Percentiles rank a stretch among this genome's conserved stretches.
phyloP scores from a whole-genome alignment of 2,329 filamentous ascomycete species.

The Hymenoscyphus albidus region DNA sequence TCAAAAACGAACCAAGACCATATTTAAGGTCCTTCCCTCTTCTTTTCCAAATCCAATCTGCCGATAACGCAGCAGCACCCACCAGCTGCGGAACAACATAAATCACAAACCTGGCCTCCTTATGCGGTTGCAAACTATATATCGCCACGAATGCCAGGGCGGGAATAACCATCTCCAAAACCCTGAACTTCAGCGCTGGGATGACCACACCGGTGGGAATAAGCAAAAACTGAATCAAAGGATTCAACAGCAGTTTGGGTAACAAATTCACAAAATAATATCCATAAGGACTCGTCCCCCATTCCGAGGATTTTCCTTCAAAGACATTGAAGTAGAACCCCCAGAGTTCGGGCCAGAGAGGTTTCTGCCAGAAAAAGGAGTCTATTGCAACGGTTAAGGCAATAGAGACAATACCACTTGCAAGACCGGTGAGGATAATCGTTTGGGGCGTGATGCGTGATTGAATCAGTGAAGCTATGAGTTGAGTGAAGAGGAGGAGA shows the following conservation, averaged over 20 bases:
- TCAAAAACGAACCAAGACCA: conserved; percentile 47
- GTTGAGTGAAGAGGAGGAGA: conserved; percentile 68
- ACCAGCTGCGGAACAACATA: conserved; percentile 82
- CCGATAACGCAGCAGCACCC: conserved; percentile 68
- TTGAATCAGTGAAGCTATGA: conserved; percentile 58
- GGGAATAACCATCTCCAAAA: conserved; percentile 57
- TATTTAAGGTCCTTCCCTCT: conserved; percentile 58
- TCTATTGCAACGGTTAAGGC: conserved; percentile 70
- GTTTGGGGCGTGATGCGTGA: conserved; percentile 49
- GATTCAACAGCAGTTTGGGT: conserved; percentile 81
- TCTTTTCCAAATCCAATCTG: conserved; percentile 65
- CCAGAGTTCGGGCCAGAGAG: conserved; percentile 83
- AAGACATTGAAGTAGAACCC: conserved; percentile 92
- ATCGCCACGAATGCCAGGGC: conserved; percentile 68
- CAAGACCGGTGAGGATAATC: conserved; percentile 63
- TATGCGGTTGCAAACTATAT: conserved; percentile 89
- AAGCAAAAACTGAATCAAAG: conserved; percentile 55
- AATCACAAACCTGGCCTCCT: conserved; percentile 93
- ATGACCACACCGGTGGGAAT: conserved; percentile 49
- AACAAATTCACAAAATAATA: conserved; percentile 82
- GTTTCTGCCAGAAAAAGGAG: conserved; percentile 89
- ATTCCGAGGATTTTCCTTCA: conserved; percentile 74
- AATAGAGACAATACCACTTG: conserved; percentile 64
- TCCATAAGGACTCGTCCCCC: conserved; percentile 82
- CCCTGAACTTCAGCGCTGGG: conserved; percentile 43